Evolutionary conservation across 306 rosid species (phyloP).

Genomic region (Morella rubra): DNA sequence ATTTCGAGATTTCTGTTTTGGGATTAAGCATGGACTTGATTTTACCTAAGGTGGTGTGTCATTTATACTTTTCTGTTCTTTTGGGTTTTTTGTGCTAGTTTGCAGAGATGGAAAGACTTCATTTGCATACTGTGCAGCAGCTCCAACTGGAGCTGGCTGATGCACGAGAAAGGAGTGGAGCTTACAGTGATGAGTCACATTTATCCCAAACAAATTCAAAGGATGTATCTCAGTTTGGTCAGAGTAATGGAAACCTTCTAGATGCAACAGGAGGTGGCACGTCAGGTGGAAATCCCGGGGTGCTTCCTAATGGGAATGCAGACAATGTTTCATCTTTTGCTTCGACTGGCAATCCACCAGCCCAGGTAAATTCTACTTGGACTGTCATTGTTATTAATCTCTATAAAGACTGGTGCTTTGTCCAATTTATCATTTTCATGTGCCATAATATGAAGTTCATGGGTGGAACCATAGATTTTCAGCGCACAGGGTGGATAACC

Average conservation of each 20-base stretch:
- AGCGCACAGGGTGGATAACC: too few relatives aligned
- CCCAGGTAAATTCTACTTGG: constrained; percentile 53
- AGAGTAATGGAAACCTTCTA: constrained; percentile 64
- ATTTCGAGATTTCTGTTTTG: neutral
- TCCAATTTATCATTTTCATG: neutral
- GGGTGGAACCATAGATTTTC: too few relatives aligned
- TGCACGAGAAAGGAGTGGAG: constrained; percentile 77
- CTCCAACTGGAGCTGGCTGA: constrained; percentile 90
- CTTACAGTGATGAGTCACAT: constrained; percentile 61
- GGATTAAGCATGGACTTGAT: neutral
- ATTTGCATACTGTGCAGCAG: constrained; percentile 78
- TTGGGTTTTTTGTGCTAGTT: constrained; percentile 51
- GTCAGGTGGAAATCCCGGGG: constrained; percentile 59
- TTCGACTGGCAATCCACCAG: constrained; percentile 55
- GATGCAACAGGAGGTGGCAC: constrained; percentile 59
- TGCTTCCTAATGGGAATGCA: constrained; percentile 62
- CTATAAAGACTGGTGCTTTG: neutral
- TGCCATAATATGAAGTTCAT: too few relatives aligned
- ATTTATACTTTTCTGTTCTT: constrained; percentile 20
- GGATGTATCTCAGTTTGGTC: constrained; percentile 62
- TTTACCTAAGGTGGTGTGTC: constrained; percentile 3
- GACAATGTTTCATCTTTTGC: constrained; percentile 61
- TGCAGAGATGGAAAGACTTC: constrained; percentile 93
- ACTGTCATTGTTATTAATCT: neutral
- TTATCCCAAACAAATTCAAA: constrained; percentile 56